phyloP scores from a whole-genome alignment of 331 rosid genomes.

The Pyracantha coccinea region DNA sequence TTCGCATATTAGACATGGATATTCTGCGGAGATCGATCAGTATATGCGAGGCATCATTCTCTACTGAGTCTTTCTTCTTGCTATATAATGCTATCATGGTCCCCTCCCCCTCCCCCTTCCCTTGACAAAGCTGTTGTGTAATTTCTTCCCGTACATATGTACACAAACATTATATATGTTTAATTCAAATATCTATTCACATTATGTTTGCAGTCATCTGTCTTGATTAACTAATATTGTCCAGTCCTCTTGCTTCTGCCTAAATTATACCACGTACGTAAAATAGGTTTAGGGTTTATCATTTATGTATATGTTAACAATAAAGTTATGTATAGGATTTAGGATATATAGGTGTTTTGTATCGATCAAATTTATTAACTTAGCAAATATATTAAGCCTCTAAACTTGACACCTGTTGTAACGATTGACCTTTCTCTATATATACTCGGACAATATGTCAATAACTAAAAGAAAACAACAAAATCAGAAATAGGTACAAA shows the following conservation, averaged over 20 bases:
- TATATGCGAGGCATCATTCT: slow-evolving; percentile 53
- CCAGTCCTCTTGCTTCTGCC: not conserved
- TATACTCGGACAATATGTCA: not conserved
- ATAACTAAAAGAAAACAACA: not conserved
- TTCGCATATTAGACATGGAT: slow-evolving; percentile 39
- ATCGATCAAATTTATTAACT: not conserved
- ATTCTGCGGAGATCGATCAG: slow-evolving; percentile 24
- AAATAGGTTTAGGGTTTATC: not conserved
- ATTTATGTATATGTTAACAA: not conserved
- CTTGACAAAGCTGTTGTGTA: not conserved
- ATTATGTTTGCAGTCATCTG: not conserved
- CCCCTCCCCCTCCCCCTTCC: slow-evolving; percentile 15
- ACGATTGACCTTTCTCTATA: not conserved
- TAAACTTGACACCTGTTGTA: not conserved
- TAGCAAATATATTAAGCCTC: not conserved
- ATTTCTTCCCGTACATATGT: not conserved
- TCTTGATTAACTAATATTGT: not conserved
- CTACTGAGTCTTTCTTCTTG: slow-evolving; percentile 7
- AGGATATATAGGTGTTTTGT: not conserved
- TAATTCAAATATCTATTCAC: not conserved
- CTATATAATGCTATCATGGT: slow-evolving; percentile 23
- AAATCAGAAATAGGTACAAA: not conserved
- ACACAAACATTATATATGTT: no score
- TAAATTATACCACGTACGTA: no score
- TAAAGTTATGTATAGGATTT: not conserved